These are phyloP conservation scores for Alternaria atra DNA, from an alignment of 2,329 filamentous ascomycete species.

Conservation along the genomic window DNA sequence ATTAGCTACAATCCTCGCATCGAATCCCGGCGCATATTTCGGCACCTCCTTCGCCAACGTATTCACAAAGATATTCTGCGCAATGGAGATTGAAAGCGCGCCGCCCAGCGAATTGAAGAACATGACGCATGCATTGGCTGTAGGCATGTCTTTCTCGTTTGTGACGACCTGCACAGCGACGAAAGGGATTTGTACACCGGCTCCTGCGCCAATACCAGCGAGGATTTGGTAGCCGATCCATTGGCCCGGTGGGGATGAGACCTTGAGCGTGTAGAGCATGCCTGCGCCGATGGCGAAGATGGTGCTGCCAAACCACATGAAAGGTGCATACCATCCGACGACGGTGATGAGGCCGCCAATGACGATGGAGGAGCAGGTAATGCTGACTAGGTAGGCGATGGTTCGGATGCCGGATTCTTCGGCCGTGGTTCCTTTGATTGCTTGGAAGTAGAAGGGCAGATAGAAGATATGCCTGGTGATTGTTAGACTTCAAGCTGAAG, in stretches of 20 bases:
- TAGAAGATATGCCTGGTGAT: conserved; percentile 48
- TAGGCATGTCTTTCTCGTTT: conserved; percentile 52
- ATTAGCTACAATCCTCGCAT: conserved; percentile 53
- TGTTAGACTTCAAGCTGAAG: background rate
- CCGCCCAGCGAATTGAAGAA: conserved; percentile 74
- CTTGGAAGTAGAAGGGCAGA: conserved; percentile 56
- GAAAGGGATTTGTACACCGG: conserved; percentile 56
- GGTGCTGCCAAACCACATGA: conserved; percentile 49
- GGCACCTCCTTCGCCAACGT: conserved; percentile 65
- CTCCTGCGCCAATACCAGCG: conserved; percentile 51
- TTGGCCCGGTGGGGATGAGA: conserved; percentile 29
- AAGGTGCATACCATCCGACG: conserved; percentile 47
- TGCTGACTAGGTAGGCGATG: conserved; percentile 45
- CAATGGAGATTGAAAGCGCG: conserved; percentile 70
- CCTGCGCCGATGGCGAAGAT: conserved; percentile 51
- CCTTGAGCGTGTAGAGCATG: conserved; percentile 49
- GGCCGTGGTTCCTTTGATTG: conserved; percentile 53
- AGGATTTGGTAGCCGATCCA: conserved; percentile 56
- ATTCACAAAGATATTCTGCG: conserved; percentile 74
- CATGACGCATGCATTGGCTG: conserved; percentile 55
- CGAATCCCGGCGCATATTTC: conserved; percentile 52
- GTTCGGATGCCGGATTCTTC: conserved; percentile 49
- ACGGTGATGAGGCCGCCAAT: conserved; percentile 40
- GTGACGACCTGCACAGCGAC: conserved; percentile 57
- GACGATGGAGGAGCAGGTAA: conserved; percentile 38